These are phyloP conservation scores for Theileria annulata DNA, from an alignment of 169 alveolate species.

Conservation along the genomic window DNA sequence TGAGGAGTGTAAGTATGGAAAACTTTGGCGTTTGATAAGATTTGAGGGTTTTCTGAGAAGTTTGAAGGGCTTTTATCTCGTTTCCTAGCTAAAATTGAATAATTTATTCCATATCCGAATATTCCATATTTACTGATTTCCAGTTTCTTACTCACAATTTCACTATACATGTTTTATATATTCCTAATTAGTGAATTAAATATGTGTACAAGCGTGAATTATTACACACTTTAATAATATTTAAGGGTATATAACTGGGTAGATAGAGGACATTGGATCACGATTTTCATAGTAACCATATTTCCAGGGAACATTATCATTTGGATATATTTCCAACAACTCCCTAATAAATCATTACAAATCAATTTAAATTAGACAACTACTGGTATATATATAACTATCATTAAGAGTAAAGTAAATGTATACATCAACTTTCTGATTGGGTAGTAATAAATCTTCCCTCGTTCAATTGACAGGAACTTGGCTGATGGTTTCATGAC, in stretches of 20 bases:
- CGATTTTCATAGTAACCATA: conserved; percentile 78
- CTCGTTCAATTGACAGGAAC: conserved; percentile 72
- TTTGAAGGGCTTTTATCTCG: conserved; percentile 18
- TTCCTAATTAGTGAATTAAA: neutral
- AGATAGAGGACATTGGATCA: conserved; percentile 55
- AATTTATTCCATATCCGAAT: conserved; percentile 55
- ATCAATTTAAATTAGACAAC: neutral
- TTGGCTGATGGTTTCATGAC: conserved; percentile 68
- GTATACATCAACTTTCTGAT: conserved; percentile 58
- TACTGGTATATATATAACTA: neutral
- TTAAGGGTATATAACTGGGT: neutral
- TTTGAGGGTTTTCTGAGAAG: conserved; percentile 28
- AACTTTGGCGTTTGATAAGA: conserved; percentile 20
- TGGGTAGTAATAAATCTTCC: conserved; percentile 63
- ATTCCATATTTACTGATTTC: conserved; percentile 38
- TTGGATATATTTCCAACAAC: conserved; percentile 73
- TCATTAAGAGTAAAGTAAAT: too few species aligned
- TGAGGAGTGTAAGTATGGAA: conserved; percentile 40
- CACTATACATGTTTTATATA: conserved; percentile 19
- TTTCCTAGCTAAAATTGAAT: conserved; percentile 47
- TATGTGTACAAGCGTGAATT: too few species aligned
- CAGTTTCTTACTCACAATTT: conserved; percentile 25
- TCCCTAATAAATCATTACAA: conserved; percentile 23
- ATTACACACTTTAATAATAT: too few species aligned
- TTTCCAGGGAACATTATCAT: conserved; percentile 76